These are phyloP conservation scores for Malassezia furfur DNA, from an alignment of 1,284 basidiomycete genomes.

Conservation along the genomic window DNA sequence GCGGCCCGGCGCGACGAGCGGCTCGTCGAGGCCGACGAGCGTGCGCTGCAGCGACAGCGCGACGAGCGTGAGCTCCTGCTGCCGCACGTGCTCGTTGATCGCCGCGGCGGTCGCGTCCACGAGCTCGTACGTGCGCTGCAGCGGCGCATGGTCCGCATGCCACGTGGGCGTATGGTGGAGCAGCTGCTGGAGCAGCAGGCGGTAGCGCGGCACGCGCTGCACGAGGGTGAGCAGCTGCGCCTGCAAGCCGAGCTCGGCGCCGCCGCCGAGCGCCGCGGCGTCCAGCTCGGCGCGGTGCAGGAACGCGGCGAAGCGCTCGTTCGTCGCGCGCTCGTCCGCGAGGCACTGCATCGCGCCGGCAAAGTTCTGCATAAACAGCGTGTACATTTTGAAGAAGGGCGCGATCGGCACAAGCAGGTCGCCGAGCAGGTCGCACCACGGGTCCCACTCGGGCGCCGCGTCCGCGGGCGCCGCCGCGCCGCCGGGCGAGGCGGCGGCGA, in stretches of 20 bases:
- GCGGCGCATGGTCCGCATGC: constrained; percentile 30
- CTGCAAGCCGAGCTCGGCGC: constrained; percentile 40
- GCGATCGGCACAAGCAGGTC: constrained; percentile 43
- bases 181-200: constrained; percentile 37
- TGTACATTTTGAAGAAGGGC: constrained; percentile 48
- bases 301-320: constrained; percentile 36
- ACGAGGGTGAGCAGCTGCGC: constrained; percentile 44
- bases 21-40: constrained; percentile 34
- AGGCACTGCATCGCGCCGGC: constrained; percentile 39
- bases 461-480: neutral
- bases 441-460: constrained; percentile 25
- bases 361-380: constrained; percentile 47
- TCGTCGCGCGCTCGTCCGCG: constrained; percentile 33
- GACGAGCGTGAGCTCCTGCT: constrained; percentile 43
- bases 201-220: constrained; percentile 46
- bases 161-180: constrained; percentile 32
- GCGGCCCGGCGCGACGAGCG: constrained; percentile 39
- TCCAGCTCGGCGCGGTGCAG: constrained; percentile 32
- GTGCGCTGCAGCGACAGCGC: constrained; percentile 42
- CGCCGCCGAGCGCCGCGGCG: constrained; percentile 19
- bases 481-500: constrained; percentile 36
- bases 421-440: constrained; percentile 30
- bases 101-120: constrained; percentile 39
- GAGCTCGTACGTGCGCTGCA: constrained; percentile 25
- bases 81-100: constrained; percentile 45